Evolutionary conservation across 345 rosid genomes (phyloP).

Genomic region (Melastoma malabathricum): DNA sequence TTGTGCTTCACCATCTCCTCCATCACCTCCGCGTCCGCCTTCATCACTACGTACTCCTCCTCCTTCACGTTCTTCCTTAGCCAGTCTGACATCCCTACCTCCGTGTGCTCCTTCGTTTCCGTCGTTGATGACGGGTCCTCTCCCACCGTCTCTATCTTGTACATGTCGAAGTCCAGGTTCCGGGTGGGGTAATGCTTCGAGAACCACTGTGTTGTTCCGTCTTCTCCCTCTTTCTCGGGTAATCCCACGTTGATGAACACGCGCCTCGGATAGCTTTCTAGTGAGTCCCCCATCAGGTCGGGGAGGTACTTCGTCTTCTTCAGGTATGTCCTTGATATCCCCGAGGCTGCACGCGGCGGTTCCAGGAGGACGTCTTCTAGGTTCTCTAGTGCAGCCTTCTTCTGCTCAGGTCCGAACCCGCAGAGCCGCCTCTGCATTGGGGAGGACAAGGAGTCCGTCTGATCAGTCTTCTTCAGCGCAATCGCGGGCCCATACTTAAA

Average conservation of each 20-base stretch:
- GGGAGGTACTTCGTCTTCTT: constrained; percentile 51
- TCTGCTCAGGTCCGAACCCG: constrained; percentile 20
- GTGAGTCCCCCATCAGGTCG: constrained; percentile 42
- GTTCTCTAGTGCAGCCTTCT: constrained; percentile 37
- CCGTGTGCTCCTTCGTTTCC: constrained; percentile 8
- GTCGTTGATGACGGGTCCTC: constrained; percentile 6
- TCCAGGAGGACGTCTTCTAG: constrained; percentile 72
- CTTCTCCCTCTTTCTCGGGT: constrained; percentile 22
- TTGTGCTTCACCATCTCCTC: constrained; percentile 57
- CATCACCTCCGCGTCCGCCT: constrained; percentile 65
- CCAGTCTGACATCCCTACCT: constrained; percentile 56
- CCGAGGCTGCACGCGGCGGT: constrained; percentile 59
- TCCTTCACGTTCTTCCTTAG: constrained; percentile 46
- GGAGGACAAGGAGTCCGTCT: not conserved
- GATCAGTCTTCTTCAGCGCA: constrained; percentile 38
- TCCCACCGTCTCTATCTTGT: constrained; percentile 43
- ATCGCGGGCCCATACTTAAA: constrained; percentile 20
- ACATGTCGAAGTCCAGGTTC: constrained; percentile 53
- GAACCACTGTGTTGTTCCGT: constrained; percentile 48
- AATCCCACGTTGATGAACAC: constrained; percentile 53
- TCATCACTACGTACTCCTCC: constrained; percentile 69
- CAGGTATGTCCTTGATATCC: constrained; percentile 38
- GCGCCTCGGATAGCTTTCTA: constrained; percentile 46
- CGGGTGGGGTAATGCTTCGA: constrained; percentile 52
- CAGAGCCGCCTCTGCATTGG: constrained; percentile 21